Conservation (phyloP, 805 yeast genomes). For the Candida yuanshanica region DNA sequence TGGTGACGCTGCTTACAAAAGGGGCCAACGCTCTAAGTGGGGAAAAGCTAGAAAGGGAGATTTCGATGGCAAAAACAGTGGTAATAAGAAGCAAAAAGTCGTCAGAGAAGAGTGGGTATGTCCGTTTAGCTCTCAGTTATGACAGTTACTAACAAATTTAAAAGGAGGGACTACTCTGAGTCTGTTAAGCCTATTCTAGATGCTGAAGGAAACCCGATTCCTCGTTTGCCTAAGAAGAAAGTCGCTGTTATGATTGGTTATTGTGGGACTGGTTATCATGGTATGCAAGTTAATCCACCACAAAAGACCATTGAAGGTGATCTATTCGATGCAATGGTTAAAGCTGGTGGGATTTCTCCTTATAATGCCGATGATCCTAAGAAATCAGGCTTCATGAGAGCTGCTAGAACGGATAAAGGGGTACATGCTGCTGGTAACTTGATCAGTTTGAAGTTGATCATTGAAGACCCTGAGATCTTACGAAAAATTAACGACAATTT, state of each 20-base stretch:
- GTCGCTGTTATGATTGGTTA: constrained; percentile 90
- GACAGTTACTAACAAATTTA: constrained; percentile 7
- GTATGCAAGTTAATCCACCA: constrained; percentile 92
- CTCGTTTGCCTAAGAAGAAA: constrained; percentile 77
- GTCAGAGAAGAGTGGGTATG: constrained; percentile 24
- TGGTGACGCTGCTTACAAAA: constrained; percentile 27
- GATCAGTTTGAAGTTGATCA: constrained; percentile 73
- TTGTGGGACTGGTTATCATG: constrained; percentile 95
- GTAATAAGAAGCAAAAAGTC: constrained; percentile 15
- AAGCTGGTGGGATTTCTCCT: constrained; percentile 82
- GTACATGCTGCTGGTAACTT: constrained; percentile 98
- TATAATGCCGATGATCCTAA: constrained; percentile 86
- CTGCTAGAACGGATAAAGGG: constrained; percentile 90
- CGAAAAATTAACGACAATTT: constrained; percentile 65
- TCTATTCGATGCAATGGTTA: constrained; percentile 72
- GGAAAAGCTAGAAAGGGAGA: constrained; percentile 24
- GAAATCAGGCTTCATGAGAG: constrained; percentile 81
- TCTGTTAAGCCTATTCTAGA: constrained; percentile 35
- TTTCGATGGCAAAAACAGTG: constrained; percentile 10
- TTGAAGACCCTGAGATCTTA: constrained; percentile 68
- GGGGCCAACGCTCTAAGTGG: constrained; percentile 36
- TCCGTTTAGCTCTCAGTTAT: background rate
- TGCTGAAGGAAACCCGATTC: constrained; percentile 56
- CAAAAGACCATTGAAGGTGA: constrained; percentile 88
- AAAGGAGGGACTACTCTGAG: constrained; percentile 14